These are phyloP conservation scores for Ustilago xerochloae DNA, from an alignment of 1,284 basidiomycete genomes.

Conservation along the genomic window DNA sequence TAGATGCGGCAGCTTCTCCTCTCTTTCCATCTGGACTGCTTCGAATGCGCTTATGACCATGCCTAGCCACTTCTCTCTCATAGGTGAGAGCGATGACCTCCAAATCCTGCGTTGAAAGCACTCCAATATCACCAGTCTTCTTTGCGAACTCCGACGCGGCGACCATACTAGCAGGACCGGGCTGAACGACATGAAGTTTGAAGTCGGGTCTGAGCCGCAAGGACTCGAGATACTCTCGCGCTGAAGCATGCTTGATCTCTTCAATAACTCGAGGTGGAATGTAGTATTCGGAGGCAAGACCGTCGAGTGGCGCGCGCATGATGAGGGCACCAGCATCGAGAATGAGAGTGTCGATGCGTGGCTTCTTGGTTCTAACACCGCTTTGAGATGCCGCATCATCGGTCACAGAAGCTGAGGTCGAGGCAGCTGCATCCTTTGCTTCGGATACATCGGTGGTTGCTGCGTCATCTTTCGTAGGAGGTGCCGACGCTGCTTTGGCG, in stretches of 20 bases:
- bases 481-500: constrained; percentile 19
- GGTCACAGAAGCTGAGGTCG: constrained; percentile 8
- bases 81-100: constrained; percentile 90
- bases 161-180: constrained; percentile 58
- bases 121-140: constrained; percentile 95
- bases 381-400: constrained; percentile 6
- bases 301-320: constrained; percentile 58
- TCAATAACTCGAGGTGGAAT: constrained; percentile 61
- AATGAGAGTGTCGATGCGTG: constrained; percentile 61
- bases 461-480: constrained; percentile 14
- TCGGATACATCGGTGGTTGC: constrained; percentile 4
- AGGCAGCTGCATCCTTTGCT: constrained; percentile 13
- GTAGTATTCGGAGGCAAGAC: constrained; percentile 61
- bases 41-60: constrained; percentile 71
- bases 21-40: constrained; percentile 69
- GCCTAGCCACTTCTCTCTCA: constrained; percentile 75
- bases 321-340: constrained; percentile 66
- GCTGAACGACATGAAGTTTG: constrained; percentile 59
- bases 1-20: constrained; percentile 21
- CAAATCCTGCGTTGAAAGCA: constrained; percentile 90
- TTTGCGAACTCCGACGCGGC: constrained; percentile 89
- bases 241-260: constrained; percentile 64
- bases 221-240: constrained; percentile 62
- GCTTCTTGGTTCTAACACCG: constrained; percentile 31
- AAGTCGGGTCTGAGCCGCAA: constrained; percentile 55